A percentile compares a stretch with the other conserved stretches of the same genome.
These are phyloP conservation scores for Coriolopsis trogii DNA, from an alignment of 1,284 basidiomycete genomes.

Conservation along the genomic window DNA sequence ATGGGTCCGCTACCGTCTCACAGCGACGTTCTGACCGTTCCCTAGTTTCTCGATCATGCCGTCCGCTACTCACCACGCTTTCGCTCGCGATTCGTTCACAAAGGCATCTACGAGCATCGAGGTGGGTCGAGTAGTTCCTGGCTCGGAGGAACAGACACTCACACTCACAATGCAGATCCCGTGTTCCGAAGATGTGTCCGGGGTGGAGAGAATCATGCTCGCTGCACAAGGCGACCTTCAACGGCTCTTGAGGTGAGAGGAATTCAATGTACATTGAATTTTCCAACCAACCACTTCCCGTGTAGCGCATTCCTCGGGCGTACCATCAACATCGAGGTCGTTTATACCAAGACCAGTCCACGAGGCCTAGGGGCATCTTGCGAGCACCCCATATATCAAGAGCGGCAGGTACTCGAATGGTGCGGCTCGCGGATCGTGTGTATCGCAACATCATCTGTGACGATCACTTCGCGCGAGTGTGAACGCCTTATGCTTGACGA, in stretches of 20 bases:
- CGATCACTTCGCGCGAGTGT: conserved; percentile 52
- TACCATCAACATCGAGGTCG: conserved; percentile 56
- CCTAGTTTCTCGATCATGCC: too few relatives aligned
- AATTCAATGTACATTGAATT: background rate
- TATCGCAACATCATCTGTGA: conserved; percentile 62
- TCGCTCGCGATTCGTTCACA: too few relatives aligned
- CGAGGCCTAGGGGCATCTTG: conserved; percentile 45
- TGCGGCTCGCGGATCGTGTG: conserved; percentile 59
- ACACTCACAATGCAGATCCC: too few relatives aligned
- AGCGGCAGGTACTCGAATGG: conserved; percentile 63
- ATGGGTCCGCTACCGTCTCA: too few relatives aligned
- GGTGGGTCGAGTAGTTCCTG: too few relatives aligned
- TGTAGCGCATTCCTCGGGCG: conserved; percentile 62
- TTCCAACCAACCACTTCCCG: background rate
- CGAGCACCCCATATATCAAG: conserved; percentile 56
- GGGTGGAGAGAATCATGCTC: conserved; percentile 66
- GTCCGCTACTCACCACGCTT: too few relatives aligned
- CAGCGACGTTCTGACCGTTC: too few relatives aligned
- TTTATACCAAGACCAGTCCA: conserved; percentile 53
- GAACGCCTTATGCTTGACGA: conserved; percentile 66
- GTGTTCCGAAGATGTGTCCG: conserved; percentile 50
- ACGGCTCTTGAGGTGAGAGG: conserved; percentile 57
- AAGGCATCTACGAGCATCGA: too few relatives aligned
- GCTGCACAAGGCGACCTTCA: conserved; percentile 69
- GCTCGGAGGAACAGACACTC: too few relatives aligned